These are phyloP conservation scores for Leccinum variicolor DNA, from an alignment of 768 basidiomycete species.

Conservation along the genomic window DNA sequence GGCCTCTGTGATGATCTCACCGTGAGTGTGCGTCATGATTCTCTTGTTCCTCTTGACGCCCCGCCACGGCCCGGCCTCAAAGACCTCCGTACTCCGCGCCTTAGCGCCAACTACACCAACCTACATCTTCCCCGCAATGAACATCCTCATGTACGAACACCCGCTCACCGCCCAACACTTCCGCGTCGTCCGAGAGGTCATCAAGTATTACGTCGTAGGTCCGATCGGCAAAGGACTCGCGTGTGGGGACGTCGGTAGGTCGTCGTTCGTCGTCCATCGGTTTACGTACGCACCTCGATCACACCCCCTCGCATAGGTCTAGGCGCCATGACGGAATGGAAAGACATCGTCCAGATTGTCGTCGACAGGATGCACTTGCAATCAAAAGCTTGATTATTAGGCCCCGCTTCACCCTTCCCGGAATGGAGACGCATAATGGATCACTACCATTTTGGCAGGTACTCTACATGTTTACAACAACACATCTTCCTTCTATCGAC, in stretches of 20 bases:
- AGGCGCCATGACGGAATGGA: slow-evolving; percentile 98
- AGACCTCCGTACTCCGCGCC: slow-evolving; percentile 83
- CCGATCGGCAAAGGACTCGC: slow-evolving; percentile 87
- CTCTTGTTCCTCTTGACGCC: not conserved
- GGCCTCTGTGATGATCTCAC: slow-evolving; percentile 89
- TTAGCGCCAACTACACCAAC: slow-evolving; percentile 79
- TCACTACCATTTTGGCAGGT: no score
- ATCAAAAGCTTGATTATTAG: slow-evolving; percentile 7
- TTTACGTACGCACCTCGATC: not conserved
- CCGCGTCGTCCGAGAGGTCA: slow-evolving; percentile 64
- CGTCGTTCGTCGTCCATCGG: not conserved
- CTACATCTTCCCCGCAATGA: slow-evolving; percentile 98
- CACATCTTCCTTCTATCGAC: not conserved
- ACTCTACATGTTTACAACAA: no score
- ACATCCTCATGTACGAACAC: slow-evolving; percentile 96
- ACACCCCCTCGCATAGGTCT: slow-evolving; percentile 47
- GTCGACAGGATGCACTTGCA: slow-evolving; percentile 48
- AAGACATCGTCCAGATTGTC: slow-evolving; percentile 75
- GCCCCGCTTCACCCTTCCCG: no score
- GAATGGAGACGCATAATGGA: no score
- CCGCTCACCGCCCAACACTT: slow-evolving; percentile 87
- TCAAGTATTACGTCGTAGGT: slow-evolving; percentile 79
- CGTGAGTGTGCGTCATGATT: slow-evolving; percentile 35
- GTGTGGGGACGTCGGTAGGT: slow-evolving; percentile 86
- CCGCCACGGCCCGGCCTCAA: not conserved